These are phyloP conservation scores for Xerophyta viscosa DNA, from an alignment of 106 monocot genomes.

Conservation along the genomic window DNA sequence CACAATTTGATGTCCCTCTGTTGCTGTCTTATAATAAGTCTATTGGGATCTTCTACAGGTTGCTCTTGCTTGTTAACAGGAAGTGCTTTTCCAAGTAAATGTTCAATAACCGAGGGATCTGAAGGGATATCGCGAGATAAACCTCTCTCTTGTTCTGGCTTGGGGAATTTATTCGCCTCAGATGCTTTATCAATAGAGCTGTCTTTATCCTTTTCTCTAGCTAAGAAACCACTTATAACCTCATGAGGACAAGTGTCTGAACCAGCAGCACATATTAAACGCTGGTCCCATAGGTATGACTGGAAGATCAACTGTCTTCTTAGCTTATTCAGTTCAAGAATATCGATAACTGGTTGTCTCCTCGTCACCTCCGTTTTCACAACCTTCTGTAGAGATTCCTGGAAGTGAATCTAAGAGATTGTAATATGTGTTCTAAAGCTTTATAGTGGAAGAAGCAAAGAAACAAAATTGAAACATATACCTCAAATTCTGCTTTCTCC, in stretches of 20 bases:
- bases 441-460: background rate
- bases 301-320: slow-evolving; percentile 58
- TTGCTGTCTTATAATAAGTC: no score
- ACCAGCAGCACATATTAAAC: slow-evolving; percentile 40
- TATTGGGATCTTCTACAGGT: no score
- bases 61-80: background rate
- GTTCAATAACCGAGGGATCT: slow-evolving; percentile 16
- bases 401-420: slow-evolving; percentile 10
- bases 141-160: slow-evolving; percentile 7
- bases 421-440: background rate
- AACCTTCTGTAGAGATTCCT: slow-evolving; percentile 55
- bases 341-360: slow-evolving; percentile 48
- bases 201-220: slow-evolving; percentile 24
- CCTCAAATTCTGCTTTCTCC: slow-evolving; percentile 86
- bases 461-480: slow-evolving; percentile 7
- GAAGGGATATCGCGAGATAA: slow-evolving; percentile 10
- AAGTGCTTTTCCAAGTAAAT: background rate
- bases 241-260: slow-evolving; percentile 32
- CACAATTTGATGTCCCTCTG: no score
- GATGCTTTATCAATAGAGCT: slow-evolving; percentile 14
- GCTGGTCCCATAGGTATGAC: slow-evolving; percentile 79
- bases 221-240: slow-evolving; percentile 3
- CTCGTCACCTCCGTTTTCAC: slow-evolving; percentile 33
- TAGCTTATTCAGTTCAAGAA: slow-evolving; percentile 80
- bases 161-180: slow-evolving; percentile 20